A percentile compares a stretch with the other conserved stretches of the same genome.
Conservation (phyloP, 306 rosid species). For the Begonia masoniana region DNA sequence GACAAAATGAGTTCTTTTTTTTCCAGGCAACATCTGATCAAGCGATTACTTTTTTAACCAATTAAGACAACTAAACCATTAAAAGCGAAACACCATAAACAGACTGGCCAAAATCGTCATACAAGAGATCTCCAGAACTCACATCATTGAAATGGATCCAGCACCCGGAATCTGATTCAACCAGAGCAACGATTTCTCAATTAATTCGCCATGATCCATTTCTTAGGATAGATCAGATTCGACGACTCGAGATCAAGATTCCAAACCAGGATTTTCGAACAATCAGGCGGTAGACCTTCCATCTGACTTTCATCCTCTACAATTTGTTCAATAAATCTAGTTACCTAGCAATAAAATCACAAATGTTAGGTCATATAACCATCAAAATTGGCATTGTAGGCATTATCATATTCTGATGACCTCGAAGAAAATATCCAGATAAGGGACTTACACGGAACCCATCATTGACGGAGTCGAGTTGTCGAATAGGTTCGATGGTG, state of each 20-base stretch:
- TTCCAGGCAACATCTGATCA: no score
- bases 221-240: constrained; percentile 34
- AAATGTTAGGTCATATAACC: constrained; percentile 1
- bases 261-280: constrained; percentile 82
- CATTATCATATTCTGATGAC: background rate
- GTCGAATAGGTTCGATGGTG: constrained; percentile 55
- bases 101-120: no score
- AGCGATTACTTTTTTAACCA: no score
- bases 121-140: no score
- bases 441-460: constrained; percentile 44
- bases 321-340: constrained; percentile 65
- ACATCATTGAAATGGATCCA: no score
- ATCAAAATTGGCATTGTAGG: background rate
- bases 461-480: constrained; percentile 43
- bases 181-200: constrained; percentile 44
- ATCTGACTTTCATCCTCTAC: constrained; percentile 92
- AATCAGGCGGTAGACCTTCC: constrained; percentile 57
- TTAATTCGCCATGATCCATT: constrained; percentile 45
- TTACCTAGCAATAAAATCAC: constrained; percentile 34
- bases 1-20: no score
- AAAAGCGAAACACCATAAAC: no score
- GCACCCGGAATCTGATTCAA: constrained; percentile 12
- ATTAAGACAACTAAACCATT: no score
- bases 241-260: constrained; percentile 31
- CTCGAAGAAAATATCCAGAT: background rate